phyloP scores from a whole-genome alignment of 2,329 filamentous ascomycete genomes.

The Lachnum nothofagi region DNA sequence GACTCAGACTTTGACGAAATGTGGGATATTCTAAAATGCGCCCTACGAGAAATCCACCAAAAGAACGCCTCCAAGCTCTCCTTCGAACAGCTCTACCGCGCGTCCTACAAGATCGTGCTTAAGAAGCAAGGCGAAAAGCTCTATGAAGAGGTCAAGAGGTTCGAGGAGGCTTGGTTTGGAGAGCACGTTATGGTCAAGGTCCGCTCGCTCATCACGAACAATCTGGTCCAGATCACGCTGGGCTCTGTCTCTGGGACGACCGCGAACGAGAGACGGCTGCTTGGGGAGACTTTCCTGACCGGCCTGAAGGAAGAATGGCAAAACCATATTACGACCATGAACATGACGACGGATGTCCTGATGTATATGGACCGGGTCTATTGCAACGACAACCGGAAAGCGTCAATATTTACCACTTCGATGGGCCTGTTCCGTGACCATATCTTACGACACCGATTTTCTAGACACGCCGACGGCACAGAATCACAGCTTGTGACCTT shows the following conservation, averaged over 20 bases:
- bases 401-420: conserved; percentile 76
- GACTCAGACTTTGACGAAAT: conserved; percentile 79
- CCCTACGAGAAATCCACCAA: conserved; percentile 81
- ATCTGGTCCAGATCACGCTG: conserved; percentile 57
- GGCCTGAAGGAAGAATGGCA: conserved; percentile 76
- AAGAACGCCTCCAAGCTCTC: conserved; percentile 86
- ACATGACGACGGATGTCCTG: conserved; percentile 91
- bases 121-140: conserved; percentile 78
- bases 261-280: conserved; percentile 70
- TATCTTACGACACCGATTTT: conserved; percentile 58
- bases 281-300: conserved; percentile 77
- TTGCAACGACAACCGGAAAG: conserved; percentile 64
- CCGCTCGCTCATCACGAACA: conserved; percentile 63
- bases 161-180: conserved; percentile 78
- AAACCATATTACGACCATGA: conserved; percentile 87
- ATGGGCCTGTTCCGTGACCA: conserved; percentile 87
- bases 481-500: conserved; percentile 52
- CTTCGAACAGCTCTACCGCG: conserved; percentile 92
- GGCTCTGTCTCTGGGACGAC: conserved; percentile 54
- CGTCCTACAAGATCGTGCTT: conserved; percentile 88
- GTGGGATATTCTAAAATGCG: conserved; percentile 72
- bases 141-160: conserved; percentile 73
- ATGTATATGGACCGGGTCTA: conserved; percentile 96
- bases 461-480: conserved; percentile 36
- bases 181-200: conserved; percentile 68